Evolutionary conservation across 2,329 filamentous ascomycete species (phyloP).

Genomic region (Hypoxylon sp.): DNA sequence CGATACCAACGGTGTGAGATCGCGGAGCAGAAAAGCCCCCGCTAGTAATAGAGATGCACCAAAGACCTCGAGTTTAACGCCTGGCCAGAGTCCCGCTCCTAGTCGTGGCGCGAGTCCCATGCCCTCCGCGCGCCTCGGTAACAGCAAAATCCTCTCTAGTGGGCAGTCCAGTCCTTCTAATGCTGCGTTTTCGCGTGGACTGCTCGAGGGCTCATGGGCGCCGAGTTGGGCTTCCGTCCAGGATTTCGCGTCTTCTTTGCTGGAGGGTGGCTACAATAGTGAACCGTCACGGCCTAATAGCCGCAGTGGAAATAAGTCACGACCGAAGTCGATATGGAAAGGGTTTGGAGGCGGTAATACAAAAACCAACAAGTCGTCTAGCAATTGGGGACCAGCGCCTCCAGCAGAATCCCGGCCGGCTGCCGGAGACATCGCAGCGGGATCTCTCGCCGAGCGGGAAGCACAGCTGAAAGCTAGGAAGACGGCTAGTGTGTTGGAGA

Average conservation of each 20-base stretch:
- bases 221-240: constrained; percentile 71
- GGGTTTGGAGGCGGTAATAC: constrained; percentile 46
- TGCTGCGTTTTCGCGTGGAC: constrained; percentile 57
- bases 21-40: constrained; percentile 66
- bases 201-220: constrained; percentile 67
- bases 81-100: constrained; percentile 57
- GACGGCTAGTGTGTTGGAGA: constrained; percentile 73
- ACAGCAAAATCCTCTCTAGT: constrained; percentile 47
- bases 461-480: constrained; percentile 69
- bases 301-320: constrained; percentile 51
- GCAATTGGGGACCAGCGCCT: constrained; percentile 68
- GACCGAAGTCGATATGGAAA: constrained; percentile 54
- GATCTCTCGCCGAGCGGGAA: constrained; percentile 68
- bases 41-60: constrained; percentile 51
- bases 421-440: constrained; percentile 67
- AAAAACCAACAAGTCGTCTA: constrained; percentile 50
- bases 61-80: constrained; percentile 55
- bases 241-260: constrained; percentile 65
- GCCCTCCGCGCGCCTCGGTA: constrained; percentile 60
- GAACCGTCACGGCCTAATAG: constrained; percentile 55
- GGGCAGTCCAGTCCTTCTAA: constrained; percentile 53
- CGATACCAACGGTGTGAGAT: constrained; percentile 61
- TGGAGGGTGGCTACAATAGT: constrained; percentile 56
- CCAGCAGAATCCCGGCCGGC: constrained; percentile 58
- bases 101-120: constrained; percentile 67